Evolutionary conservation across 2,329 filamentous ascomycete genomes (phyloP).

Genomic region (Neospermospora avenae): DNA sequence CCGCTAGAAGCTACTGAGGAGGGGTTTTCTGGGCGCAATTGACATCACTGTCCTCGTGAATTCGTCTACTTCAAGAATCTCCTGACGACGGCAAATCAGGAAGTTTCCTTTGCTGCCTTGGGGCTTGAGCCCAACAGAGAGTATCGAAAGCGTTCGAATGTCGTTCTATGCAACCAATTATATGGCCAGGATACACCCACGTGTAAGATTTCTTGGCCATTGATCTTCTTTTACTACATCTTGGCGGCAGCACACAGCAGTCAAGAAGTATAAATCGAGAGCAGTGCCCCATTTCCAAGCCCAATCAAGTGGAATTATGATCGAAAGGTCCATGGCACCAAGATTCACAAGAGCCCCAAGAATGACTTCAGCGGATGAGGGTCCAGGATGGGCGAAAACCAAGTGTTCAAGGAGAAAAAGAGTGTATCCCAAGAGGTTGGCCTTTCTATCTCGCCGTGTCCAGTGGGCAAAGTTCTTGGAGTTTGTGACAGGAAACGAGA

Average conservation of each 20-base stretch:
- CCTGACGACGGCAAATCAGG: not conserved
- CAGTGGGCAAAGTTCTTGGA: not conserved
- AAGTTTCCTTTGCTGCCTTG: too few relatives aligned
- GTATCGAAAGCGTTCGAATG: not conserved
- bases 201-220: conserved; percentile 1
- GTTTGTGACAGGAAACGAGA: not conserved
- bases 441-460: not conserved
- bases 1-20: too few relatives aligned
- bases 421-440: not conserved
- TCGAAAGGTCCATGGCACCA: not conserved
- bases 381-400: not conserved
- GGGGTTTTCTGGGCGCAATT: too few relatives aligned
- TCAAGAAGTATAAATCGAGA: not conserved
- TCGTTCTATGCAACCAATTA: conserved; percentile 6
- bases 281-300: not conserved
- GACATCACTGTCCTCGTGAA: too few relatives aligned
- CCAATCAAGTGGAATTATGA: not conserved
- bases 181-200: not conserved
- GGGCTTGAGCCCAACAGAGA: not conserved
- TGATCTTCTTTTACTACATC: not conserved
- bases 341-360: not conserved
- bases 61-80: not conserved
- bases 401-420: not conserved
- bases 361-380: not conserved
- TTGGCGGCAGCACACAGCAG: not conserved